phyloP scores from a whole-genome alignment of 176 grass and related monocot genomes.

The Ensete glaucum region DNA sequence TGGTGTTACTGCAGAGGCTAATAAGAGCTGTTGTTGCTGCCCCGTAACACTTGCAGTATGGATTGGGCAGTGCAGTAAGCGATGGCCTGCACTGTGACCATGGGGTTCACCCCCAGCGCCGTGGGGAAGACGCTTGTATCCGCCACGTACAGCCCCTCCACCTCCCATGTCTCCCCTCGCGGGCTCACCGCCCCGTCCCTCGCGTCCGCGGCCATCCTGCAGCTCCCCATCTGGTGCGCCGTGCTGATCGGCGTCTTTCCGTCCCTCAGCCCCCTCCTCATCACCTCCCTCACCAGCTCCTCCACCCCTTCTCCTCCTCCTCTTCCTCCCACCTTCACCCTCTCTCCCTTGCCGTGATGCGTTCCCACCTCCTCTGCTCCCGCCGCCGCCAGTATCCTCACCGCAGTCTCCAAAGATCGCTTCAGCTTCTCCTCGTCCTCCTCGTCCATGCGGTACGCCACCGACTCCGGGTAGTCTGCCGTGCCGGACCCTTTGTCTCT shows the following conservation, averaged over 20 bases:
- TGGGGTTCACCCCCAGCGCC: constrained; percentile 24
- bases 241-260: background rate
- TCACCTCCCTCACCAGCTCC: background rate
- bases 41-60: background rate
- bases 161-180: constrained; percentile 25
- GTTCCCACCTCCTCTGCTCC: constrained; percentile 23
- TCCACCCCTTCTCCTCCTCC: background rate
- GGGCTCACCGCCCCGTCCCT: background rate
- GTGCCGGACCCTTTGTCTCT: constrained; percentile 15
- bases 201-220: constrained; percentile 13
- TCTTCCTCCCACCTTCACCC: background rate
- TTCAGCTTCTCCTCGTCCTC: constrained; percentile 13
- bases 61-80: constrained; percentile 18
- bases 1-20: background rate
- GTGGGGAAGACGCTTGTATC: constrained; percentile 23
- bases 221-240: constrained; percentile 28
- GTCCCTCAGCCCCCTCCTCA: background rate
- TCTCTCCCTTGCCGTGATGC: constrained; percentile 11
- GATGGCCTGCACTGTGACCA: constrained; percentile 24
- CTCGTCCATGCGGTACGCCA: constrained; percentile 4
- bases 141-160: constrained; percentile 21
- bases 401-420: background rate
- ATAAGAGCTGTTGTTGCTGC: background rate
- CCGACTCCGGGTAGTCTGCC: background rate
- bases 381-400: constrained; percentile 16